Conservation (phyloP, 2,329 filamentous ascomycete genomes). For the Aspergillus piperis region DNA sequence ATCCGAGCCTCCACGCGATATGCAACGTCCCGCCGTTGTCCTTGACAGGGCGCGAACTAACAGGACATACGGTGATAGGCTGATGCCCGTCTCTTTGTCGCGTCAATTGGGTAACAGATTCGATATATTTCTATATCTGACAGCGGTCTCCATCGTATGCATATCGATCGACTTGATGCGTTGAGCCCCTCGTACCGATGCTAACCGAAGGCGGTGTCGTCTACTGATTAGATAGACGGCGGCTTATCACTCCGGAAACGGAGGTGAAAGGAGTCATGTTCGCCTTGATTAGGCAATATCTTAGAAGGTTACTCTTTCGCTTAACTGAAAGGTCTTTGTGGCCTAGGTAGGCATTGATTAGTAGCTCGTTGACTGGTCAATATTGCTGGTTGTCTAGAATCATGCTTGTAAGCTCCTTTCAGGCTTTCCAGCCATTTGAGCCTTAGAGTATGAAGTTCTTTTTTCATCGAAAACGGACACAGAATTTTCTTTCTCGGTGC, state of each 20-base stretch:
- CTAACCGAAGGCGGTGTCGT: not conserved
- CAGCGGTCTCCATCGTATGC: not conserved
- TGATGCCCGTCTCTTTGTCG: not conserved
- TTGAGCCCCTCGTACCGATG: not conserved
- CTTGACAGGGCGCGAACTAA: not conserved
- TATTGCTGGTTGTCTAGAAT: too few species aligned
- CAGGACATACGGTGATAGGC: not conserved
- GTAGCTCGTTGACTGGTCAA: too few species aligned
- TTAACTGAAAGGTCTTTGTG: not conserved
- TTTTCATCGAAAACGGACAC: too few species aligned
- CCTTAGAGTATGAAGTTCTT: too few species aligned
- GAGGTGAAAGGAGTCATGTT: not conserved
- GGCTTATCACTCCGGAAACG: not conserved
- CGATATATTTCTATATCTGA: not conserved
- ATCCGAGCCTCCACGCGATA: constrained; percentile 9
- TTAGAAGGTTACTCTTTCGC: not conserved
- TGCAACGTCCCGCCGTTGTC: not conserved
- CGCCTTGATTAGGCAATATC: not conserved
- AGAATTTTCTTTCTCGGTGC: too few species aligned
- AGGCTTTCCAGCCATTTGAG: too few species aligned
- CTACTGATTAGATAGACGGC: not conserved
- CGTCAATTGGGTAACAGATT: not conserved
- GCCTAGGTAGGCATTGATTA: too few species aligned
- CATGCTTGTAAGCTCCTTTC: too few species aligned
- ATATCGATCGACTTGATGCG: not conserved